phyloP scores from a whole-genome alignment of 2,329 filamentous ascomycete species.

The Cryphonectria carpinicola region DNA sequence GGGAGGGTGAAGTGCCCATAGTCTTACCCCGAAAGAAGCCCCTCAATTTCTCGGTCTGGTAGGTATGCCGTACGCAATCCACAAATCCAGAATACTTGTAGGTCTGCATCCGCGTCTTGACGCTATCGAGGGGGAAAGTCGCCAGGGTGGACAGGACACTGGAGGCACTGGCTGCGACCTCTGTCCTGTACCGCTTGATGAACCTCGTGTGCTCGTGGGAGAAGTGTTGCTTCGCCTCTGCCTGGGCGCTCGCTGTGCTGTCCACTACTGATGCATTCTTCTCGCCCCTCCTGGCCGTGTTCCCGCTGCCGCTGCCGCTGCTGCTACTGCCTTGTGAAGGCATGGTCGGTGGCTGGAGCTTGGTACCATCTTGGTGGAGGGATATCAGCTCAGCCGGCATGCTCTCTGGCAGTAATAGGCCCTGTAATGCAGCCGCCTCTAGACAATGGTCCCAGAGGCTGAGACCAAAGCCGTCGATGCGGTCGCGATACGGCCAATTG shows the following conservation, averaged over 20 bases:
- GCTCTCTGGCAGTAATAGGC: slow-evolving; percentile 35
- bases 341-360: slow-evolving; percentile 48
- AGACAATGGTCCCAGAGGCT: slow-evolving; percentile 52
- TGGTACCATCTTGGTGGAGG: slow-evolving; percentile 49
- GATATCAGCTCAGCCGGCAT: slow-evolving; percentile 46
- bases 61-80: slow-evolving; percentile 77
- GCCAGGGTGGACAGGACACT: slow-evolving; percentile 78
- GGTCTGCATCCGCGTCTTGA: slow-evolving; percentile 89
- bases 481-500: slow-evolving; percentile 56
- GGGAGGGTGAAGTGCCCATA: slow-evolving; percentile 8
- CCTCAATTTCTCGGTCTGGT: slow-evolving; percentile 70
- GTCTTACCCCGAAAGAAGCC: slow-evolving; percentile 80
- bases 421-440: slow-evolving; percentile 45
- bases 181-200: slow-evolving; percentile 78
- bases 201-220: slow-evolving; percentile 48
- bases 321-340: slow-evolving; percentile 38
- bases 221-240: slow-evolving; percentile 33
- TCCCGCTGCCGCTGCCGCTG: slow-evolving; percentile 15
- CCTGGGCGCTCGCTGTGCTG: slow-evolving; percentile 13
- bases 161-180: slow-evolving; percentile 77
- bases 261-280: slow-evolving; percentile 21
- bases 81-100: slow-evolving; percentile 77
- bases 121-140: slow-evolving; percentile 86
- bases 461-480: slow-evolving; percentile 64
- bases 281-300: slow-evolving; percentile 19